Percentiles rank a stretch among this genome's conserved stretches.
phyloP scores from a whole-genome alignment of 148 eudicot genomes.

The Polygonum maritimum region DNA sequence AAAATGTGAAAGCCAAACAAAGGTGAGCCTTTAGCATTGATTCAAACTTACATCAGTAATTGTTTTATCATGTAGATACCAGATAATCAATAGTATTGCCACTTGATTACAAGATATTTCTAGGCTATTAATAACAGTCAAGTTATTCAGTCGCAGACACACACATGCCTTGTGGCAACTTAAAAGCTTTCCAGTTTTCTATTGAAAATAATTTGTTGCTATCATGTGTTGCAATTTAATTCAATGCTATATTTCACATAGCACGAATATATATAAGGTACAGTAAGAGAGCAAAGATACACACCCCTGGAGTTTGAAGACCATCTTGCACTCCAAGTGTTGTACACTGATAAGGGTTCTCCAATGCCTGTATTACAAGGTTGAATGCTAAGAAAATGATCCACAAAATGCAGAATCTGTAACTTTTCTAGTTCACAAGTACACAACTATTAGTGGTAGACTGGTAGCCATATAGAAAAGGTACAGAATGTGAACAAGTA shows the following conservation, averaged over 20 bases:
- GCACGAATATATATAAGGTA: neutral
- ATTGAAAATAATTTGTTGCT: neutral
- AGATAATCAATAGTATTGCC: neutral
- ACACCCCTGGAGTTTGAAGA: slow-evolving; percentile 76
- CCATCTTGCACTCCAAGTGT: slow-evolving; percentile 56
- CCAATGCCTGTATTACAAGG: slow-evolving; percentile 31
- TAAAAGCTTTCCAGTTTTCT: neutral
- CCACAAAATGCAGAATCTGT: neutral
- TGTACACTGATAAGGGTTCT: slow-evolving; percentile 42
- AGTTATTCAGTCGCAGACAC: neutral
- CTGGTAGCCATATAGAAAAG: neutral
- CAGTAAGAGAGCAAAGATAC: slow-evolving; percentile 10
- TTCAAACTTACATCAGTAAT: neutral
- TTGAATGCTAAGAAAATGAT: neutral
- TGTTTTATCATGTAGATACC: neutral
- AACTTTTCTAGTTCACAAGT: neutral
- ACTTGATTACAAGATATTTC: neutral
- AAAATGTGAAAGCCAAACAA: neutral
- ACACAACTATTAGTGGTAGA: neutral
- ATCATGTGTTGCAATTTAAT: neutral
- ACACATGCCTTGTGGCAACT: neutral
- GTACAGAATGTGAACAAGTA: neutral
- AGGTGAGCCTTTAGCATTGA: neutral
- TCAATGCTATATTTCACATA: neutral
- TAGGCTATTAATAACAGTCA: neutral